These are phyloP conservation scores for Pyrenopolyporus hunteri DNA, from an alignment of 495 filamentous ascomycete genomes.

Conservation along the genomic window DNA sequence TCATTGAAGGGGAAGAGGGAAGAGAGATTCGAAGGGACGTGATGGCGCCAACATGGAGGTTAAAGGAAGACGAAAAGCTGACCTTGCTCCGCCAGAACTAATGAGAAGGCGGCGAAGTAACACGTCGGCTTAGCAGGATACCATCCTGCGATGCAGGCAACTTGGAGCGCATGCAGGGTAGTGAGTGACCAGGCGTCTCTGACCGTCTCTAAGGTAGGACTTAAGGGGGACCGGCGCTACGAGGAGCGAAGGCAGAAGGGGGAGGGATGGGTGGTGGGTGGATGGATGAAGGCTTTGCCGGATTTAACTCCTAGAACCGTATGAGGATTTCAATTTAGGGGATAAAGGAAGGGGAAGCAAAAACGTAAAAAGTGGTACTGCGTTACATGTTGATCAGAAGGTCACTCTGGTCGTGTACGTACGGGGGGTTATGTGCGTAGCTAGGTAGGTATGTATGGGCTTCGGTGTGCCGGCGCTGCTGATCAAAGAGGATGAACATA, in stretches of 20 bases:
- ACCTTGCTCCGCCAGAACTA: constrained; percentile 6
- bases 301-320: constrained; percentile 18
- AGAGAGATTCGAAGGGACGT: not conserved
- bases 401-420: not conserved
- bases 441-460: constrained; percentile 12
- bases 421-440: not conserved
- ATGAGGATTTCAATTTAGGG: constrained; percentile 8
- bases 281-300: constrained; percentile 9
- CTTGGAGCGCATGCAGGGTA: constrained; percentile 30
- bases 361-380: constrained; percentile 1
- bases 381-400: not conserved
- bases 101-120: constrained; percentile 20
- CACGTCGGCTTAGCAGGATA: constrained; percentile 25
- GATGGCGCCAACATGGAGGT: constrained; percentile 20
- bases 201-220: constrained; percentile 10
- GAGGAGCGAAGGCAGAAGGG: not conserved
- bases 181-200: constrained; percentile 32
- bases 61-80: constrained; percentile 8
- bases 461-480: constrained; percentile 20
- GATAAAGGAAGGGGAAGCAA: not conserved
- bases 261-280: not conserved
- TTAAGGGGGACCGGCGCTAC: constrained; percentile 19
- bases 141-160: constrained; percentile 25
- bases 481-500: constrained; percentile 10
- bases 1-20: constrained; percentile 18